Evolutionary conservation across 805 yeast species (phyloP).

Genomic region (Lipomyces spencermartinsiae): DNA sequence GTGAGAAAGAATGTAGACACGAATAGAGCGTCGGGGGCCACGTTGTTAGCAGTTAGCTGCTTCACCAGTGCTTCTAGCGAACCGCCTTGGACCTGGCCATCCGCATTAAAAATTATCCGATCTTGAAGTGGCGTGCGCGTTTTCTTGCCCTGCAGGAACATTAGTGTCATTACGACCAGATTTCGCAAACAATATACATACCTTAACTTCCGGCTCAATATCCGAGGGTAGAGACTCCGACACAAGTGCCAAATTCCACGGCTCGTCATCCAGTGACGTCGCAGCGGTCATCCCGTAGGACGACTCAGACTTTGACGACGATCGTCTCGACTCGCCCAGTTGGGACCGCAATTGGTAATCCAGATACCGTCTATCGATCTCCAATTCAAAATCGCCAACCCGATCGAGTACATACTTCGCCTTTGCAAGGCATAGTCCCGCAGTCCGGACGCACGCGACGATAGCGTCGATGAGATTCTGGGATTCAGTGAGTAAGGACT

Average conservation of each 20-base stretch:
- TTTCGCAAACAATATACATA: background rate
- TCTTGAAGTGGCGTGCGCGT: slow-evolving; percentile 21
- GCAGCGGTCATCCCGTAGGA: slow-evolving; percentile 3
- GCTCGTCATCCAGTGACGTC: background rate
- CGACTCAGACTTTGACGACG: slow-evolving; percentile 5
- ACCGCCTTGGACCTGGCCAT: slow-evolving; percentile 83
- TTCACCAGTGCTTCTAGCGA: slow-evolving; percentile 77
- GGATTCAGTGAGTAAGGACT: slow-evolving; percentile 12
- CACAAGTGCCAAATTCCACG: background rate
- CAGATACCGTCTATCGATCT: slow-evolving; percentile 24
- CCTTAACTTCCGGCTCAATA: background rate
- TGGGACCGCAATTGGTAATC: slow-evolving; percentile 15
- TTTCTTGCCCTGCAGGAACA: background rate
- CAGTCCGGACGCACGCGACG: slow-evolving; percentile 45
- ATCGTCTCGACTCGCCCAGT: slow-evolving; percentile 1
- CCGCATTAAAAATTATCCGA: slow-evolving; percentile 58
- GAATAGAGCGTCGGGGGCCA: slow-evolving; percentile 61
- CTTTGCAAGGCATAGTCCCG: slow-evolving; percentile 46
- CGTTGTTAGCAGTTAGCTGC: slow-evolving; percentile 77
- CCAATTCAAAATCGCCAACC: slow-evolving; percentile 44
- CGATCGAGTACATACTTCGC: slow-evolving; percentile 40
- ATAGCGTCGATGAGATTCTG: slow-evolving; percentile 39
- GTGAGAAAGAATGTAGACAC: slow-evolving; percentile 74
- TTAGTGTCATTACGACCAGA: background rate
- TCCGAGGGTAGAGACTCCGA: background rate